A percentile compares a stretch with the other conserved stretches of the same genome.
phyloP scores from a whole-genome alignment of 2,329 filamentous ascomycete species.

The Colletotrichum spinosum region DNA sequence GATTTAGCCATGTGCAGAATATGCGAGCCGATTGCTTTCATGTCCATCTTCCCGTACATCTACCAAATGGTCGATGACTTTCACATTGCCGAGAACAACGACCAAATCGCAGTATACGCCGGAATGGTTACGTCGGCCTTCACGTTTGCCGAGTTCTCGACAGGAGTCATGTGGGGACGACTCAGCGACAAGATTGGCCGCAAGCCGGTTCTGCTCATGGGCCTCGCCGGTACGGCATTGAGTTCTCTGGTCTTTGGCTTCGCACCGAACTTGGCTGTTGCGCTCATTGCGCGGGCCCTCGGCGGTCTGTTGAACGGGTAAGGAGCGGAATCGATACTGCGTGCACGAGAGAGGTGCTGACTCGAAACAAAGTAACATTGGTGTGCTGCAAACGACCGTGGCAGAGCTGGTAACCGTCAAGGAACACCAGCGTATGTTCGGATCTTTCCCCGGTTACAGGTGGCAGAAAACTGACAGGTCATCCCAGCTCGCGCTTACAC shows the following conservation, averaged over 20 bases:
- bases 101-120: constrained; percentile 89
- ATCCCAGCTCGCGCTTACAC: constrained; percentile 85
- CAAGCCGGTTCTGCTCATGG: constrained; percentile 90
- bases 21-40: constrained; percentile 98
- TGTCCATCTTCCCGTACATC: constrained; percentile 99
- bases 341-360: constrained; percentile 39
- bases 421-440: constrained; percentile 84
- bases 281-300: constrained; percentile 87
- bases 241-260: constrained; percentile 96
- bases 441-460: constrained; percentile 19
- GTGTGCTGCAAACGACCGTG: constrained; percentile 94
- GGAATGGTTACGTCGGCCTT: constrained; percentile 98
- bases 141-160: constrained; percentile 94
- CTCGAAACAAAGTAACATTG: constrained; percentile 77
- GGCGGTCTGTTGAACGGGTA: constrained; percentile 94
- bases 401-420: constrained; percentile 93
- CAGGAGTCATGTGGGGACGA: constrained; percentile 91
- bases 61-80: constrained; percentile 98
- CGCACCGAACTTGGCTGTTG: constrained; percentile 82
- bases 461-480: constrained; percentile 42
- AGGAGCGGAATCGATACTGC: constrained; percentile 45
- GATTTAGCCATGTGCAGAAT: constrained; percentile 87
- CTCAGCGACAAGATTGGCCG: constrained; percentile 92
- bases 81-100: constrained; percentile 81
- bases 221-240: constrained; percentile 89